Evolutionary conservation across 257 asterid species (phyloP).

Genomic region (Solanum sparsipilum): DNA sequence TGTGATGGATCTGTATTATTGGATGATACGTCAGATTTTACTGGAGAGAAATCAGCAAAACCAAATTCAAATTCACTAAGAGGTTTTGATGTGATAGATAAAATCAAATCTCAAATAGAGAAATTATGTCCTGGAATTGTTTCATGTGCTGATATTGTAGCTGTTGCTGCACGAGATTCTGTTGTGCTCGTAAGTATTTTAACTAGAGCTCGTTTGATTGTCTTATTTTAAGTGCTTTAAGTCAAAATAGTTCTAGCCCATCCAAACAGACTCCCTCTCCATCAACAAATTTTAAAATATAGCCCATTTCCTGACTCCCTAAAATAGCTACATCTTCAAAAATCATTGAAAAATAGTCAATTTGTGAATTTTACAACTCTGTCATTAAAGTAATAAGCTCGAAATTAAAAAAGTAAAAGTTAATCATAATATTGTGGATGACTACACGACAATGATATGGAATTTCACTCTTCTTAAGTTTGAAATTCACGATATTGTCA

Average conservation of each 20-base stretch:
- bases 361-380: not conserved
- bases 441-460: not conserved
- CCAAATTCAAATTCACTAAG: constrained; percentile 36
- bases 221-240: not conserved
- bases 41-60: constrained; percentile 40
- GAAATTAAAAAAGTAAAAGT: not conserved
- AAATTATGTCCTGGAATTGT: constrained; percentile 35
- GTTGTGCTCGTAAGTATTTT: constrained; percentile 27
- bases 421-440: not conserved
- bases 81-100: constrained; percentile 43
- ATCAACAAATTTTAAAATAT: not conserved
- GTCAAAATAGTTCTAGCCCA: not conserved
- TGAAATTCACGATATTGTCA: not conserved
- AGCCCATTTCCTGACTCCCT: not conserved
- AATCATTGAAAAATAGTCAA: not conserved
- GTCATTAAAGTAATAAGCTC: not conserved
- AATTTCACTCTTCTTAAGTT: not conserved
- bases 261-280: not conserved
- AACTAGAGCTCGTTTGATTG: not conserved
- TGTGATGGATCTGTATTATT: constrained; percentile 62
- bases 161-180: constrained; percentile 55
- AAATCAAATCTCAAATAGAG: constrained; percentile 36
- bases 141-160: constrained; percentile 56
- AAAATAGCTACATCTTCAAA: not conserved
- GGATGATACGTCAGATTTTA: constrained; percentile 41